Conservation (phyloP, 1,284 basidiomycete genomes). For the Boletus holoroseus region DNA sequence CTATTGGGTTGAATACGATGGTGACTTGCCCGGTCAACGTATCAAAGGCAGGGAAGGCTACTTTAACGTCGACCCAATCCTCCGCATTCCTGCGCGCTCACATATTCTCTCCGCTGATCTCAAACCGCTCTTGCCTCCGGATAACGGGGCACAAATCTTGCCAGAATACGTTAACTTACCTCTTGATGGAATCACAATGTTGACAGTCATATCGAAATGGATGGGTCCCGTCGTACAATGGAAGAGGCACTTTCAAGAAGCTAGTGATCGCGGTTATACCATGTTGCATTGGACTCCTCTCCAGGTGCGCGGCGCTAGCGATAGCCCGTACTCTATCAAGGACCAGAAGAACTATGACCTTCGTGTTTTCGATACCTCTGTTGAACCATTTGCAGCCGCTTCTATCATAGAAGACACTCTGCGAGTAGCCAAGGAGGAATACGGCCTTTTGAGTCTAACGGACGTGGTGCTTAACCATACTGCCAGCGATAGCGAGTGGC, state of each 20-base stretch:
- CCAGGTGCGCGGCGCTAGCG: slow-evolving; percentile 81
- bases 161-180: slow-evolving; percentile 61
- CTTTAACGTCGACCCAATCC: slow-evolving; percentile 91
- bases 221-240: slow-evolving; percentile 81
- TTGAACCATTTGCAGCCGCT: slow-evolving; percentile 48
- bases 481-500: slow-evolving; percentile 87
- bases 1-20: slow-evolving; percentile 90
- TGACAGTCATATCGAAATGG: slow-evolving; percentile 94
- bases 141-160: slow-evolving; percentile 46
- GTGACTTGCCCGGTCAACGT: slow-evolving; percentile 49
- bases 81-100: slow-evolving; percentile 67
- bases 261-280: slow-evolving; percentile 85
- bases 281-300: slow-evolving; percentile 95
- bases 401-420: slow-evolving; percentile 59
- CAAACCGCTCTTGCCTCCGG: slow-evolving; percentile 45
- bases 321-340: slow-evolving; percentile 88
- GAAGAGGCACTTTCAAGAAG: slow-evolving; percentile 75
- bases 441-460: slow-evolving; percentile 81
- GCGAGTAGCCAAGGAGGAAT: slow-evolving; percentile 70
- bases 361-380: slow-evolving; percentile 54
- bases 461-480: slow-evolving; percentile 96
- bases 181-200: slow-evolving; percentile 78
- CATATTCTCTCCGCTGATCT: slow-evolving; percentile 61
- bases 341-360: slow-evolving; percentile 81
- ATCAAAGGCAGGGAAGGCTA: slow-evolving; percentile 81